Evolutionary conservation across 768 basidiomycete species (phyloP), one percentile per base, ranked within the genome.

Genomic region (Kwoniella shandongensis): DNA sequence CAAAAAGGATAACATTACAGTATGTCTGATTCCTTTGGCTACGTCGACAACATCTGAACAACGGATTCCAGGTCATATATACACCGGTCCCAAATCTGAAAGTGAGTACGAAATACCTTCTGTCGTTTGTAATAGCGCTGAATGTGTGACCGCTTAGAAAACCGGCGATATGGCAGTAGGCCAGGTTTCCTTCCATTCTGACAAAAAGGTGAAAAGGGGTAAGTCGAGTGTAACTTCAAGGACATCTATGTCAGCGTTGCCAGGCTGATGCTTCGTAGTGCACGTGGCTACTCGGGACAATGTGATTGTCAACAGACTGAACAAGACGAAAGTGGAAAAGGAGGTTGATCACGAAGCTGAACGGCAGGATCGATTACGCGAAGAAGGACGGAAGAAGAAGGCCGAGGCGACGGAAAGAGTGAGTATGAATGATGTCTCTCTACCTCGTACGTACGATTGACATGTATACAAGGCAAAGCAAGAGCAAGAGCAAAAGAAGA

Each of bases 111-210:
- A 8, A 17, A 30, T 10, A 4, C 41, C 5, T 22, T 39, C 0
- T 29, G 7, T 32, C 20, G 8, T 5, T 23, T n/a, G 40, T 17
- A 18, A 18, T 17, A 18, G 13, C 40, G n/a, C 40, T 42, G 22
- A 42, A n/a, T 42, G 6, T n/a, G n/a, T 23, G n/a, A 7, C 8
- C n/a, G 40, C 8, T 10, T 69, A 93, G 89, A 99, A 99, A 90
- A 87, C 88, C 6, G 94, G 94, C 2, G 91, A 94, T 72, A 97
- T 96, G 91, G 92, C 90, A 2, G 86, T 94, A 2, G 96, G 96
- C 0, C 88, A 92, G 69, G 96, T 99, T 0, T 88, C 91, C 0
- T 98, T 99, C 75, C 89, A 97, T 64, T 88, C 81, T 54, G 91
- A 96, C 70, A 91, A 94, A 72, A 81, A 81, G 78, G 89, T 93